Evolutionary conservation across 305 asterid genomes (phyloP).

Genomic region (Nicotiana rustica): DNA sequence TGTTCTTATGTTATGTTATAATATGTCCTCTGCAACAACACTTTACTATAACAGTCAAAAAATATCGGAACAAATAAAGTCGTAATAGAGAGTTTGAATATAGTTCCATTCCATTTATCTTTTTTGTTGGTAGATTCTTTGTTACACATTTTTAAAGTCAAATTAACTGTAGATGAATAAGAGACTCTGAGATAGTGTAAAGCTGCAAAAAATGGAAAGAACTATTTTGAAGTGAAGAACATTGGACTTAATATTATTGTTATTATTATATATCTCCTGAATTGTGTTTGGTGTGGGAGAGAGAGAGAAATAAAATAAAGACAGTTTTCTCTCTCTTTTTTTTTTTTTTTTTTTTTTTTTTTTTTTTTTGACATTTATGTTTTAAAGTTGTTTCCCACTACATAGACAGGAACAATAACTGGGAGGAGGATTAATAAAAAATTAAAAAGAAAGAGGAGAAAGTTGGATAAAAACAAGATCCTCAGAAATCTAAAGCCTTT

Average conservation of each 20-base stretch:
- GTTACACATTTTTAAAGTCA: neutral
- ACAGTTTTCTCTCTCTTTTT: neutral
- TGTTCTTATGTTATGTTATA: too few relatives aligned
- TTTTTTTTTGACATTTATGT: constrained; percentile 51
- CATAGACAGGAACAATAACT: constrained; percentile 63
- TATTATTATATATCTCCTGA: constrained; percentile 27
- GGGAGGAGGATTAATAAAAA: constrained; percentile 37
- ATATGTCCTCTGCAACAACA: too few relatives aligned
- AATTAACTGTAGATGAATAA: neutral
- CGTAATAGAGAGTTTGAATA: too few relatives aligned
- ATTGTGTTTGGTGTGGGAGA: constrained; percentile 28
- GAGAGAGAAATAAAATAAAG: constrained; percentile 26
- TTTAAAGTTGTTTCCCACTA: constrained; percentile 69
- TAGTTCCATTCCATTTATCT: neutral
- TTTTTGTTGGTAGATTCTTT: neutral
- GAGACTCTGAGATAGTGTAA: neutral
- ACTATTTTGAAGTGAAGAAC: neutral
- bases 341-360: constrained; percentile 43
- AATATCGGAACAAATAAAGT: too few relatives aligned
- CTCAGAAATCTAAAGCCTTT: constrained; percentile 50
- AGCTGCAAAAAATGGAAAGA: neutral
- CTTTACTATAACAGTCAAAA: too few relatives aligned
- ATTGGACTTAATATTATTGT: neutral
- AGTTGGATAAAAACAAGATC: constrained; percentile 56
- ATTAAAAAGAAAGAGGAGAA: constrained; percentile 38